phyloP scores from a whole-genome alignment of 768 basidiomycete species.

The Suillus subalutaceus region DNA sequence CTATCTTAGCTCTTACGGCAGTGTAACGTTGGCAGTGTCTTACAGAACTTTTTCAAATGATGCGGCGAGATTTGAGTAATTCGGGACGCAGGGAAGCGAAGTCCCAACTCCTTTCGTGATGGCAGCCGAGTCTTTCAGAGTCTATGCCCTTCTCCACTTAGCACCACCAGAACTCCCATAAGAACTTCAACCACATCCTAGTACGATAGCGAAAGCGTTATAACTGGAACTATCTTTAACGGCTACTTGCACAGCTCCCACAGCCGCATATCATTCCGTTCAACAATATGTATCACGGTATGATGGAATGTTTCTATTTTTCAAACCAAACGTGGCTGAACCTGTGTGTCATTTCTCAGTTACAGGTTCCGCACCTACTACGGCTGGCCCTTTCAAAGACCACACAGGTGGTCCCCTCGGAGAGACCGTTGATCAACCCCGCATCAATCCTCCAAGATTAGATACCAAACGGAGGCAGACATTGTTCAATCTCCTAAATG shows the following conservation, averaged over 20 bases:
- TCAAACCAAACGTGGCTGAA: background rate
- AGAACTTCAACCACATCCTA: background rate
- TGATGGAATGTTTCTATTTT: background rate
- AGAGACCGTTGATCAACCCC: constrained; percentile 1
- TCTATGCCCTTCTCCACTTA: background rate
- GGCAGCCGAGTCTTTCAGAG: background rate
- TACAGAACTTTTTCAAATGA: background rate
- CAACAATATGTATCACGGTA: constrained; percentile 12
- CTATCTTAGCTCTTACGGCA: no score
- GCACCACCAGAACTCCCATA: background rate
- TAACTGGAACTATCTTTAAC: background rate
- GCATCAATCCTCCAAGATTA: constrained; percentile 13
- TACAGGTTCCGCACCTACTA: background rate
- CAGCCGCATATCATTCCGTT: background rate
- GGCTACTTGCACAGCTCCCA: background rate
- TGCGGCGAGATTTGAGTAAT: background rate
- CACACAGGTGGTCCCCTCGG: background rate
- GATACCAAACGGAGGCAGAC: constrained; percentile 37
- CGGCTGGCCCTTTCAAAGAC: constrained; percentile 6
- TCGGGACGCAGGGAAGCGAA: background rate
- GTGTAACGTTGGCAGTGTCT: background rate
- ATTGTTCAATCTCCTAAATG: constrained; percentile 40
- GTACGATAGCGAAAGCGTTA: background rate
- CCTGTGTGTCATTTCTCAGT: constrained; percentile 4
- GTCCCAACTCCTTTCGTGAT: background rate